Evolutionary conservation across 2,329 filamentous ascomycete genomes (phyloP).

Genomic region (Claviceps citrina): DNA sequence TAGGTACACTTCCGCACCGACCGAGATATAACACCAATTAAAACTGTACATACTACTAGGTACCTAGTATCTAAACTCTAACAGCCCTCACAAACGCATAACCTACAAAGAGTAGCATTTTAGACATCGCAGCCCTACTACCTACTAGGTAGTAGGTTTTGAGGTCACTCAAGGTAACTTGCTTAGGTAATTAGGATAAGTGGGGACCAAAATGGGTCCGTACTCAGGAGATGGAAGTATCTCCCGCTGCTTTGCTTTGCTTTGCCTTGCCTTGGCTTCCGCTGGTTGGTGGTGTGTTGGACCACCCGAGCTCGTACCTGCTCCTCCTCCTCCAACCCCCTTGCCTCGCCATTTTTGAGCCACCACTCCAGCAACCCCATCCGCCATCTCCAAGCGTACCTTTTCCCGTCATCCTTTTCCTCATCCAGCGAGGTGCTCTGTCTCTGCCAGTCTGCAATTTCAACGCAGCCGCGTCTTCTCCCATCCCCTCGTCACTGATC

Average conservation of each 20-base stretch:
- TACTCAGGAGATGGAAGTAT: background rate
- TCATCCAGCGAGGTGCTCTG: conserved; percentile 7
- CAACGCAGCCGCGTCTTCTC: conserved; percentile 4
- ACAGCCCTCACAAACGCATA: no score
- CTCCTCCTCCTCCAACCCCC: conserved; percentile 2
- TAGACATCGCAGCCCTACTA: no score
- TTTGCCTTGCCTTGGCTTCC: no score
- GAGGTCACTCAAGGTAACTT: no score
- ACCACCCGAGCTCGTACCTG: conserved; percentile 5
- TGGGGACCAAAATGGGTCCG: no score
- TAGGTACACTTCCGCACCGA: no score
- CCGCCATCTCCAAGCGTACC: conserved; percentile 6
- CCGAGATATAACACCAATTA: no score
- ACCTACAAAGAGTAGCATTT: no score
- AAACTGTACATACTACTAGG: no score
- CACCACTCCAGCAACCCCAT: conserved; percentile 4
- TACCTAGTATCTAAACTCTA: no score
- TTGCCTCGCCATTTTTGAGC: conserved; percentile 2
- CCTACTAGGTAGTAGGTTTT: no score
- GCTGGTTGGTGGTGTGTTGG: background rate
- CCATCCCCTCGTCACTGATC: conserved; percentile 5
- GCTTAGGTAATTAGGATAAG: no score
- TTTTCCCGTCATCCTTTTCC: conserved; percentile 6
- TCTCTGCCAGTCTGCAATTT: conserved; percentile 3
- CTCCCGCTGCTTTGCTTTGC: background rate